These are phyloP conservation scores for Pochonia chlamydosporia DNA, from an alignment of 2,329 filamentous ascomycete species.

Conservation along the genomic window DNA sequence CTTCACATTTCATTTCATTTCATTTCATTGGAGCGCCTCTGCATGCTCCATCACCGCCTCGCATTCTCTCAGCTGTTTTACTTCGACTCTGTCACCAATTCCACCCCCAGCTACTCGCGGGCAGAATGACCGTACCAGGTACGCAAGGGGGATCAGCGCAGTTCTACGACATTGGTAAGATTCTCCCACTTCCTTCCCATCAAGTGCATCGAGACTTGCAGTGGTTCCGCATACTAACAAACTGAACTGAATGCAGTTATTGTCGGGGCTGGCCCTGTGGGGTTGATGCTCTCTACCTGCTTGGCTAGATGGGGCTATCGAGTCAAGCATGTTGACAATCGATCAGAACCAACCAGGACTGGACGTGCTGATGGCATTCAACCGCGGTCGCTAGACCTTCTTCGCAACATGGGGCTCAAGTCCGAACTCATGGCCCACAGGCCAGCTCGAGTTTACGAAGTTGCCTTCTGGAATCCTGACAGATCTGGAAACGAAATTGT, in stretches of 20 bases:
- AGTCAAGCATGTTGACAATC: slow-evolving; percentile 92
- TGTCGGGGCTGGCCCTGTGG: slow-evolving; percentile 82
- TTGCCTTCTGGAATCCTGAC: slow-evolving; percentile 66
- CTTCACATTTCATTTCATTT: no score
- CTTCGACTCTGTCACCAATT: no score
- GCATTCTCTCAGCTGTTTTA: no score
- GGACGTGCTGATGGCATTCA: slow-evolving; percentile 90
- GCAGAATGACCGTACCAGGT: slow-evolving; percentile 1
- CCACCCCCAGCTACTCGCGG: background rate
- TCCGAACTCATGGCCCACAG: slow-evolving; percentile 80
- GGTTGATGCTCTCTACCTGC: slow-evolving; percentile 80
- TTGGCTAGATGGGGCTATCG: slow-evolving; percentile 90
- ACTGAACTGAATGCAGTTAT: slow-evolving; percentile 54
- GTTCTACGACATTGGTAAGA: slow-evolving; percentile 40
- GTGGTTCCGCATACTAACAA: background rate
- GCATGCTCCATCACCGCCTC: no score
- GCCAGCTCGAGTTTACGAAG: slow-evolving; percentile 78
- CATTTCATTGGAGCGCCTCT: no score
- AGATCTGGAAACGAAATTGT: slow-evolving; percentile 51
- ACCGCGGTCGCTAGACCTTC: slow-evolving; percentile 77
- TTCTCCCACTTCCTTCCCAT: background rate
- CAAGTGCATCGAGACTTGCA: background rate
- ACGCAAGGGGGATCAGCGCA: background rate
- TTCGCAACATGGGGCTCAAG: slow-evolving; percentile 87
- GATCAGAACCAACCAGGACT: slow-evolving; percentile 75